Conservation (phyloP, 1,139 yeast genomes). For the Candida anutae region DNA sequence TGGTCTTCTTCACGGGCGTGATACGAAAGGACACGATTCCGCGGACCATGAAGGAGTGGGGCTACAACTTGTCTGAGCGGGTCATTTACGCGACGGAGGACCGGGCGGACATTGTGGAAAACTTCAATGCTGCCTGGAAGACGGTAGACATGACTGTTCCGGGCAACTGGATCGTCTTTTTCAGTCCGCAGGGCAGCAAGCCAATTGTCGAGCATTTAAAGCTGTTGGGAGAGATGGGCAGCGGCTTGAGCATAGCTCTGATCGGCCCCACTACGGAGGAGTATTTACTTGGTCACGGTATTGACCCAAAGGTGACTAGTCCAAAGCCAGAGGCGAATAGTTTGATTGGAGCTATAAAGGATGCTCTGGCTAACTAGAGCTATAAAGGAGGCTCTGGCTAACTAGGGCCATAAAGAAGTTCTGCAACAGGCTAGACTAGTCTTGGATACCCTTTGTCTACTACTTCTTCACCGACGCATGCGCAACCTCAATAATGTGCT, state of each 20-base stretch:
- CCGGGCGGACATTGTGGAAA: slow-evolving; percentile 35
- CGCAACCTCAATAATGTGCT: slow-evolving; percentile 56
- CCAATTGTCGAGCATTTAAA: slow-evolving; percentile 44
- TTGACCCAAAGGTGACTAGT: slow-evolving; percentile 60
- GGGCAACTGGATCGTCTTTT: slow-evolving; percentile 72
- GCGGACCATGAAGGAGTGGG: slow-evolving; percentile 34
- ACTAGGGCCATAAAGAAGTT: too few species aligned
- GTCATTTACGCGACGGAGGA: slow-evolving; percentile 64
- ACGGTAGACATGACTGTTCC: slow-evolving; percentile 13
- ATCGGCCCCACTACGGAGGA: slow-evolving; percentile 91
- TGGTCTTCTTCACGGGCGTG: slow-evolving; percentile 84
- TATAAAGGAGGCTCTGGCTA: too few species aligned
- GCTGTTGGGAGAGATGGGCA: slow-evolving; percentile 4
- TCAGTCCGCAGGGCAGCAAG: slow-evolving; percentile 86
- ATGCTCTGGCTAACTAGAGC: too few species aligned
- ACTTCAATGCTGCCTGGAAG: slow-evolving; percentile 17
- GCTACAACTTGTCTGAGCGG: slow-evolving; percentile 48
- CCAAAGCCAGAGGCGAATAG: slow-evolving; percentile 64
- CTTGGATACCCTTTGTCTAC: too few species aligned
- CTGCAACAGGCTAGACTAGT: too few species aligned
- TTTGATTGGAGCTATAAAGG: slow-evolving; percentile 35
- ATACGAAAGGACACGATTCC: slow-evolving; percentile 80
- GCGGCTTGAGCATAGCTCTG: slow-evolving; percentile 51
- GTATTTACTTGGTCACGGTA: slow-evolving; percentile 43
- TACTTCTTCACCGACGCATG: slow-evolving; percentile 13